Evolutionary conservation across 2,329 filamentous ascomycete genomes (phyloP).

Genomic region (Alternaria novae-zelandiae): DNA sequence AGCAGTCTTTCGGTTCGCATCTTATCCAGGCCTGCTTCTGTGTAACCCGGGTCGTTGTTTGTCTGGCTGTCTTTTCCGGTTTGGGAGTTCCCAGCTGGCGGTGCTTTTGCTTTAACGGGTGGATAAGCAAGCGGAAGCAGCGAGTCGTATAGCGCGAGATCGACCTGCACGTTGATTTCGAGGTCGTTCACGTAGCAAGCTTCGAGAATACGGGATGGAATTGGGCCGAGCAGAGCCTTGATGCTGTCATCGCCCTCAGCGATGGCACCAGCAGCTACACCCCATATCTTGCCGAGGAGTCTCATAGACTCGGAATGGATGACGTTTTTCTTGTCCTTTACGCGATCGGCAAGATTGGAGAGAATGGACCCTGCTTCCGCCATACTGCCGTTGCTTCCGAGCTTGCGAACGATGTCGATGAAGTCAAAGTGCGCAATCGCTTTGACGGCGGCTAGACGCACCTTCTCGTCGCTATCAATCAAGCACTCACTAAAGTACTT

Average conservation of each 20-base stretch:
- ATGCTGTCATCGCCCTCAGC: slow-evolving; percentile 81
- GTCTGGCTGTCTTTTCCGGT: slow-evolving; percentile 64
- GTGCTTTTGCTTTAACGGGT: slow-evolving; percentile 64
- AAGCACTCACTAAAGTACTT: slow-evolving; percentile 79
- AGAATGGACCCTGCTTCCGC: slow-evolving; percentile 79
- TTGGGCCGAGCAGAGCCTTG: slow-evolving; percentile 74
- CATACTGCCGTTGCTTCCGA: slow-evolving; percentile 78
- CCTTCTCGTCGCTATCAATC: slow-evolving; percentile 87
- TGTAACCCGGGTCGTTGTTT: slow-evolving; percentile 52
- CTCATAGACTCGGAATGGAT: slow-evolving; percentile 89
- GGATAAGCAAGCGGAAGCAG: slow-evolving; percentile 91
- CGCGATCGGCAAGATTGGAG: slow-evolving; percentile 81
- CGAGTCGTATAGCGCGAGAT: slow-evolving; percentile 84
- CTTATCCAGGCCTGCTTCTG: slow-evolving; percentile 69
- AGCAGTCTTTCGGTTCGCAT: slow-evolving; percentile 85
- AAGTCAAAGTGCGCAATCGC: slow-evolving; percentile 82
- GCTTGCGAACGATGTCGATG: slow-evolving; percentile 78
- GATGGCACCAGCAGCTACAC: slow-evolving; percentile 88
- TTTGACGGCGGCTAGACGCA: slow-evolving; percentile 86
- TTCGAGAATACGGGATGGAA: slow-evolving; percentile 85
- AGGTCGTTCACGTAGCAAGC: slow-evolving; percentile 88
- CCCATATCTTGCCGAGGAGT: slow-evolving; percentile 86
- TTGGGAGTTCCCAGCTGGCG: slow-evolving; percentile 63
- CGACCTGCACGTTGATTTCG: slow-evolving; percentile 83
- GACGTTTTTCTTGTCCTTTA: slow-evolving; percentile 80